These are phyloP conservation scores for Omphalotus guepiniiformis DNA, from an alignment of 768 basidiomycete species.

Conservation along the genomic window DNA sequence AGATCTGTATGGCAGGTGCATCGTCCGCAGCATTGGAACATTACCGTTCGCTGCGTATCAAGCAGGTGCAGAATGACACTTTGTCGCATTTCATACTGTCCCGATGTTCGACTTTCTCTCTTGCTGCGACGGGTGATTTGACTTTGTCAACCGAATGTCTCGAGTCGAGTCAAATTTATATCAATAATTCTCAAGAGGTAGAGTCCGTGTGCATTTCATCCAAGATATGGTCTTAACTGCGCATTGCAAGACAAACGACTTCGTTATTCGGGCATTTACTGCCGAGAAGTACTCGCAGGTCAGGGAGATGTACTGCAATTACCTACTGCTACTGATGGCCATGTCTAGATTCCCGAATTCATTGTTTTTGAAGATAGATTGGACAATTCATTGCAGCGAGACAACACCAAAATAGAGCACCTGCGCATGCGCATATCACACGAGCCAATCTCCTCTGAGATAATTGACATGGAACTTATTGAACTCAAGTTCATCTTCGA, in stretches of 20 bases:
- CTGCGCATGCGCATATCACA: slow-evolving; percentile 79
- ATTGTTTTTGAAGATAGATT: slow-evolving; percentile 75
- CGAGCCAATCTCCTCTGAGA: slow-evolving; percentile 64
- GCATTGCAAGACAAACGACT: slow-evolving; percentile 66
- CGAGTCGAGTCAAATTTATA: slow-evolving; percentile 77
- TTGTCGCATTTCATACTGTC: slow-evolving; percentile 80
- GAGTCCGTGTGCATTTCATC: background rate
- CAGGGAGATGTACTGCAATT: slow-evolving; percentile 7
- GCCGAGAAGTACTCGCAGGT: slow-evolving; percentile 84
- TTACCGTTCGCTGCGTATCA: slow-evolving; percentile 72
- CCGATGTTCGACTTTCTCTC: slow-evolving; percentile 73
- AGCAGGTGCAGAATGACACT: slow-evolving; percentile 87
- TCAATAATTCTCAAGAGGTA: slow-evolving; percentile 77
- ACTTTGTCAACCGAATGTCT: slow-evolving; percentile 72
- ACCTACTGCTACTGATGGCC: background rate
- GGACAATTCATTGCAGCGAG: slow-evolving; percentile 82
- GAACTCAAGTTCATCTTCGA: slow-evolving; percentile 83
- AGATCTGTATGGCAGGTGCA: slow-evolving; percentile 47
- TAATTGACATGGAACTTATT: slow-evolving; percentile 79
- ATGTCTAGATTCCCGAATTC: slow-evolving; percentile 73
- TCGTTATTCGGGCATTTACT: slow-evolving; percentile 72
- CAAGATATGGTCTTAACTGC: slow-evolving; percentile 2
- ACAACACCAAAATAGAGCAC: slow-evolving; percentile 78
- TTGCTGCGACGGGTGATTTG: slow-evolving; percentile 71
- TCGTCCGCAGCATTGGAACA: slow-evolving; percentile 72